Conservation (phyloP, 257 asterid species). For the Parsonsia alboflavescens region DNA sequence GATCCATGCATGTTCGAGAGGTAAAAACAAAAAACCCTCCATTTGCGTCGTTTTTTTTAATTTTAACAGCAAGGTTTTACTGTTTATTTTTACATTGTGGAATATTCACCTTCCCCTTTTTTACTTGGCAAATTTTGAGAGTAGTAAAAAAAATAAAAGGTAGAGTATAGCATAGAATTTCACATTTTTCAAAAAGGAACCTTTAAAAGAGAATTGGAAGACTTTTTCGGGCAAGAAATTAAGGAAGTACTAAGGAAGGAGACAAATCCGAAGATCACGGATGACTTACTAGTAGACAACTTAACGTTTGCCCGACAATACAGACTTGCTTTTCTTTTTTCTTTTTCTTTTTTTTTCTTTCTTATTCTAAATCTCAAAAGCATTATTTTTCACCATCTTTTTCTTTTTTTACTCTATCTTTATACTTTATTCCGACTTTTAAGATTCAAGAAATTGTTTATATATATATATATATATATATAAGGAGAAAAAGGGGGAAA, state of each 20-base stretch:
- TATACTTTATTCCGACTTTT: not conserved
- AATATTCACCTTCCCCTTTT: not conserved
- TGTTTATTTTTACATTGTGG: not conserved
- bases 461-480: no score
- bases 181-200: conserved; percentile 23
- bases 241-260: conserved; percentile 7
- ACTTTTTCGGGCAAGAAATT: conserved; percentile 24
- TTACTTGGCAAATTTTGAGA: not conserved
- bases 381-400: not conserved
- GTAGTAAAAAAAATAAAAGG: conserved; percentile 3
- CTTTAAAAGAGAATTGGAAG: conserved; percentile 19
- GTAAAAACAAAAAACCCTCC: conserved; percentile 31
- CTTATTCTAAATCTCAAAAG: not conserved
- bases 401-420: not conserved
- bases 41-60: not conserved
- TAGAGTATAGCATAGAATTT: conserved; percentile 24
- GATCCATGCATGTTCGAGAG: conserved; percentile 91
- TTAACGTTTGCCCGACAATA: conserved; percentile 37
- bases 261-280: conserved; percentile 25
- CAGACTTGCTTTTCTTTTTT: conserved; percentile 13
- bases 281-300: no score
- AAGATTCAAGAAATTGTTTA: no score
- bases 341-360: not conserved
- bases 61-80: not conserved
- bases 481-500: no score